Conservation (phyloP, 2,329 filamentous ascomycete genomes). For the Aspergillus clavatus region DNA sequence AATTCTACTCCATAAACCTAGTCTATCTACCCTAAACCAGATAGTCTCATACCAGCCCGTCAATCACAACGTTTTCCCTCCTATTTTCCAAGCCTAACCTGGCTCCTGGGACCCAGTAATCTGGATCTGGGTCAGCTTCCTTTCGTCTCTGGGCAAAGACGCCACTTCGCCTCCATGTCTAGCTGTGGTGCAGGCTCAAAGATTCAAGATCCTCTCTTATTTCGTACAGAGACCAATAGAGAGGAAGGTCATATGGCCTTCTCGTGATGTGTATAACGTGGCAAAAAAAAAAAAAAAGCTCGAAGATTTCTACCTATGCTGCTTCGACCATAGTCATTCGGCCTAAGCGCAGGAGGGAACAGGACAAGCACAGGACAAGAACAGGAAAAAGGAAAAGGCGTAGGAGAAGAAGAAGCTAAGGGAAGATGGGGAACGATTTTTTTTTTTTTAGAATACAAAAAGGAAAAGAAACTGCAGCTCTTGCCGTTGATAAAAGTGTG, state of each 20-base stretch:
- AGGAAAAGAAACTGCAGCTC: constrained; percentile 1
- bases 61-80: no score
- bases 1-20: not conserved
- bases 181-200: constrained; percentile 6
- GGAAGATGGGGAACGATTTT: not conserved
- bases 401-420: not conserved
- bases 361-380: constrained; percentile 1
- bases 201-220: not conserved
- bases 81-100: constrained; percentile 13
- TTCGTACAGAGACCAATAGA: not conserved
- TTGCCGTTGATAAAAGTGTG: not conserved
- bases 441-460: no score
- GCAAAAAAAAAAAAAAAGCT: constrained; percentile 20
- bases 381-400: not conserved
- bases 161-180: constrained; percentile 18
- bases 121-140: constrained; percentile 19
- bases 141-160: constrained; percentile 9
- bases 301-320: no score
- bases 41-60: not conserved
- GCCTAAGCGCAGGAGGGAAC: not conserved
- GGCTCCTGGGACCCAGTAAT: constrained; percentile 22
- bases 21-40: not conserved
- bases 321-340: not conserved
- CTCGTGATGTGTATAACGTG: constrained; percentile 31
- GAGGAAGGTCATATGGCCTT: constrained; percentile 6